Conservation (phyloP, 306 rosid species). For the Lablab purpureus region DNA sequence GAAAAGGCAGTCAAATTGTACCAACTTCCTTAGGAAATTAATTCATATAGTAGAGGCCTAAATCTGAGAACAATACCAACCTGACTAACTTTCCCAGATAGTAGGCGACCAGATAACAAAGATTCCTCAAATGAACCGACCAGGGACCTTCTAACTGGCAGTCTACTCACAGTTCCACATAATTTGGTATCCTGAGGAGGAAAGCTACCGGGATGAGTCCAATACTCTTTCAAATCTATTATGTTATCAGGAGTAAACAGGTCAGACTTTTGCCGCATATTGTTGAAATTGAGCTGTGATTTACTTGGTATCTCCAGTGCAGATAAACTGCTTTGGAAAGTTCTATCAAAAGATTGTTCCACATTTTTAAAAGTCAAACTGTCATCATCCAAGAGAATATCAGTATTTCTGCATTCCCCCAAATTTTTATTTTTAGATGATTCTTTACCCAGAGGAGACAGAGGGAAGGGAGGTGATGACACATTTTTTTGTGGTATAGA, state of each 20-base stretch:
- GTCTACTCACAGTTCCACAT: slow-evolving; percentile 49
- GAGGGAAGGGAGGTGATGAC: slow-evolving; percentile 57
- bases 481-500: slow-evolving; percentile 50
- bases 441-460: slow-evolving; percentile 80
- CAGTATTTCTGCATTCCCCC: slow-evolving; percentile 41
- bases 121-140: slow-evolving; percentile 95
- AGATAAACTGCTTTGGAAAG: slow-evolving; percentile 46
- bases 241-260: slow-evolving; percentile 49
- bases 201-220: slow-evolving; percentile 52
- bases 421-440: slow-evolving; percentile 50
- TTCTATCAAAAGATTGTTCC: slow-evolving; percentile 57
- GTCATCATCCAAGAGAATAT: slow-evolving; percentile 48
- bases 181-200: slow-evolving; percentile 54
- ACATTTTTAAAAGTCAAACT: slow-evolving; percentile 52
- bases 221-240: slow-evolving; percentile 47
- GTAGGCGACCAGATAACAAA: slow-evolving; percentile 76
- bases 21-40: slow-evolving; percentile 35
- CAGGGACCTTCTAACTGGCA: slow-evolving; percentile 69
- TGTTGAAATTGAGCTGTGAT: slow-evolving; percentile 46
- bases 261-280: slow-evolving; percentile 50
- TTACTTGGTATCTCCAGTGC: slow-evolving; percentile 47
- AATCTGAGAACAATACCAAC: slow-evolving; percentile 51
- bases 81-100: slow-evolving; percentile 65
- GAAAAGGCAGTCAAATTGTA: slow-evolving; percentile 32
- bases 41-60: slow-evolving; percentile 9